phyloP scores from a whole-genome alignment of 228 moss, liverwort and hornwort genomes.

The Sphagnum fallax region DNA sequence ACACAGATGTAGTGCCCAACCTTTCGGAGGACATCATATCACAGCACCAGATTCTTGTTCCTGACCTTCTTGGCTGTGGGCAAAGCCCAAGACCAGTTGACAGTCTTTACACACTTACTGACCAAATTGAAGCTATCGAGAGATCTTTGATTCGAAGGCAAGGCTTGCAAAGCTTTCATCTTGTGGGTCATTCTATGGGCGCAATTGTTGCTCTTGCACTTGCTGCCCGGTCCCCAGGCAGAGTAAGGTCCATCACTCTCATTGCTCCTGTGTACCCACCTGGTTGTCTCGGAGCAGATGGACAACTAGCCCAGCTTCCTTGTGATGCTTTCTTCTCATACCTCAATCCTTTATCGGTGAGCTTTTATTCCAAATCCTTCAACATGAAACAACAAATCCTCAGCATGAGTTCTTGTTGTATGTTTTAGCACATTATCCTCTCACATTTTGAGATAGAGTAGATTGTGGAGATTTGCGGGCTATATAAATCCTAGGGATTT shows the following conservation, averaged over 20 bases:
- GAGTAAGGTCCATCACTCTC: conserved; percentile 53
- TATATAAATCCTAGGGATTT: no score
- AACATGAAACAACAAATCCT: no score
- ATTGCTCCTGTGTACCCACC: conserved; percentile 66
- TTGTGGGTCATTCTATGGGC: conserved; percentile 77
- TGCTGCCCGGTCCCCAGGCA: conserved; percentile 51
- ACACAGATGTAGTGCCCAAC: conserved; percentile 30
- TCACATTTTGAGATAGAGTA: no score
- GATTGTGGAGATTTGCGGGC: no score
- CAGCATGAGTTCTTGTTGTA: no score
- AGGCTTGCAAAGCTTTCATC: conserved; percentile 43
- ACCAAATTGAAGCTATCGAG: conserved; percentile 64
- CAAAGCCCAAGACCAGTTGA: conserved; percentile 61
- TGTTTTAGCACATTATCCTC: no score
- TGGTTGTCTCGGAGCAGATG: conserved; percentile 32
- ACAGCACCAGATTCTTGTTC: conserved; percentile 44
- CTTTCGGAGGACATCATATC: conserved; percentile 24
- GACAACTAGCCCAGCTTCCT: conserved; percentile 44
- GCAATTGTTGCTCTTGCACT: conserved; percentile 46
- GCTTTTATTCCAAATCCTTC: not conserved
- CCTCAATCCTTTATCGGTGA: conserved; percentile 57
- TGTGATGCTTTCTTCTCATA: conserved; percentile 61
- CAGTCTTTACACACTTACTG: conserved; percentile 44
- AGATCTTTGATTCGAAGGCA: conserved; percentile 43
- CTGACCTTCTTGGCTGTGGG: conserved; percentile 62